These are phyloP conservation scores for Allium sativum DNA, from an alignment of 106 monocot species.

Conservation along the genomic window DNA sequence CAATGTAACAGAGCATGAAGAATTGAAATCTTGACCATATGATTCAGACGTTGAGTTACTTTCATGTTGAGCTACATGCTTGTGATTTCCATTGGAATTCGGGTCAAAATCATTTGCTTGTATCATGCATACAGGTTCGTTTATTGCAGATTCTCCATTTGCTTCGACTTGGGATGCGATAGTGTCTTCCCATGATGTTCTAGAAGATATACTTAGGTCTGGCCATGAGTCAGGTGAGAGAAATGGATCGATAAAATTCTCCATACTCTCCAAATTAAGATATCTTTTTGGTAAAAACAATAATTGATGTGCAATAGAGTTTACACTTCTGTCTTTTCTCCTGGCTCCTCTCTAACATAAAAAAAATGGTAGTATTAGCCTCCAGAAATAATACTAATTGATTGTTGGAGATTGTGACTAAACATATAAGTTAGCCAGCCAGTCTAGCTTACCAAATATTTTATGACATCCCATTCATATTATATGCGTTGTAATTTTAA, in stretches of 20 bases:
- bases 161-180: slow-evolving; percentile 17
- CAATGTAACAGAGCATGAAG: slow-evolving; percentile 12
- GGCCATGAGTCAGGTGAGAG: slow-evolving; percentile 40
- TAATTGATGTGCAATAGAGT: background rate
- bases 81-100: slow-evolving; percentile 1
- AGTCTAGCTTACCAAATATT: too few species aligned
- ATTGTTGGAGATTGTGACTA: too few species aligned
- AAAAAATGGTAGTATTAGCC: background rate
- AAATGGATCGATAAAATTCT: slow-evolving; percentile 32
- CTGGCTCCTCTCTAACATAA: slow-evolving; percentile 3
- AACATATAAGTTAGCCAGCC: too few species aligned
- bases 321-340: slow-evolving; percentile 1
- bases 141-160: slow-evolving; percentile 8
- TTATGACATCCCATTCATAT: too few species aligned
- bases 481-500: too few species aligned
- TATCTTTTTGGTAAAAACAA: background rate
- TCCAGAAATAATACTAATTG: too few species aligned
- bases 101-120: slow-evolving; percentile 15
- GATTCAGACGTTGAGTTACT: slow-evolving; percentile 17
- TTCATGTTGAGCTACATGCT: slow-evolving; percentile 10
- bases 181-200: slow-evolving; percentile 24
- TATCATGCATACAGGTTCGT: slow-evolving; percentile 15
- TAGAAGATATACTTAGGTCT: slow-evolving; percentile 17
- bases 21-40: slow-evolving; percentile 23
- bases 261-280: slow-evolving; percentile 19